A percentile compares a stretch with the other conserved stretches of the same genome.
These are phyloP conservation scores for Flaveria sonorensis DNA, from an alignment of 129 eudicot genomes.

Conservation along the genomic window DNA sequence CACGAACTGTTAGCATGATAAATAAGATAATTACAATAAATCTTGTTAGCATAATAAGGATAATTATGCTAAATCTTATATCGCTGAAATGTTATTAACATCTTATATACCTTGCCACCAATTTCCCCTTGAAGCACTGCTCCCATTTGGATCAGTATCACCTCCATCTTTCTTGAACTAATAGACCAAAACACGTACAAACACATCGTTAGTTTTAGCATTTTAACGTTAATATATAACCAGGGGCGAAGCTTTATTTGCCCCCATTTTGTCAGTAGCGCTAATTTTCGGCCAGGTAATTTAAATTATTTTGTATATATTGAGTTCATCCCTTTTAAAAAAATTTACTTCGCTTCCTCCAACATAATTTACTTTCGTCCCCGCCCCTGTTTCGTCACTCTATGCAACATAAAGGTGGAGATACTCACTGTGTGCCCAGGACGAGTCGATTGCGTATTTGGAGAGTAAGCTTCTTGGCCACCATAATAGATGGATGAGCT, in stretches of 20 bases:
- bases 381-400: too few species aligned
- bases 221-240: neutral
- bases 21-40: too few species aligned
- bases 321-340: too few species aligned
- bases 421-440: slow-evolving; percentile 45
- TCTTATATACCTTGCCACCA: slow-evolving; percentile 84
- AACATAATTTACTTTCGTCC: too few species aligned
- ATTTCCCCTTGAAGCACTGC: slow-evolving; percentile 77
- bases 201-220: slow-evolving; percentile 8
- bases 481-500: slow-evolving; percentile 86
- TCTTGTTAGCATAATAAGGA: too few species aligned
- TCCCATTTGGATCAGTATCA: slow-evolving; percentile 50
- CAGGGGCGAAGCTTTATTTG: too few species aligned
- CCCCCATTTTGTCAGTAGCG: too few species aligned
- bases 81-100: neutral
- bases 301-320: too few species aligned
- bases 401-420: slow-evolving; percentile 4
- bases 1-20: too few species aligned
- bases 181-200: neutral
- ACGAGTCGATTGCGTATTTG: slow-evolving; percentile 34
- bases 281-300: too few species aligned
- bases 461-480: slow-evolving; percentile 80
- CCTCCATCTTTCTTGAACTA: slow-evolving; percentile 68
- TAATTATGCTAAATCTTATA: too few species aligned
- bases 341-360: too few species aligned